These are phyloP conservation scores for Gryganskiella cystojenkinii DNA, from an alignment of 192 early-diverging fungal species.

Conservation along the genomic window DNA sequence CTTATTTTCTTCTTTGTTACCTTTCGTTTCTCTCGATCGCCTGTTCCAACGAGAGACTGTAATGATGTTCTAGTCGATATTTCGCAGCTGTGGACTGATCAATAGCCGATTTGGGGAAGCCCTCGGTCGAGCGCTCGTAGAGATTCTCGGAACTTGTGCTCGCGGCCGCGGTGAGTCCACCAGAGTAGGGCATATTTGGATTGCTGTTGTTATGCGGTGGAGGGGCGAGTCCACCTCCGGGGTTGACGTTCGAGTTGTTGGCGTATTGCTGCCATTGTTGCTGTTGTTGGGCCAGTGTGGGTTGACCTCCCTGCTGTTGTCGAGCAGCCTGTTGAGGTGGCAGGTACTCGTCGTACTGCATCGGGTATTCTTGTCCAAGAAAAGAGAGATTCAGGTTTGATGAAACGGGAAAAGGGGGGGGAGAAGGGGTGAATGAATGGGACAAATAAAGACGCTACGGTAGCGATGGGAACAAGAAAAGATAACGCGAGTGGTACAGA, in stretches of 20 bases:
- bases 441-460: too few species aligned
- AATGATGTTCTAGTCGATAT: conserved; percentile 92
- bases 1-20: conserved; percentile 20
- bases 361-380: neutral
- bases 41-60: conserved; percentile 88
- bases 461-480: too few species aligned
- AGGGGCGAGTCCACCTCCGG: conserved; percentile 1
- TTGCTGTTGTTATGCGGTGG: neutral
- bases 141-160: conserved; percentile 56
- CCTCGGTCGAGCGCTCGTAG: conserved; percentile 76
- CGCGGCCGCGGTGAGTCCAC: conserved; percentile 2
- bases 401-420: neutral
- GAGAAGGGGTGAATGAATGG: neutral
- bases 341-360: conserved; percentile 44
- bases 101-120: conserved; percentile 79
- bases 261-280: conserved; percentile 17
- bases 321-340: conserved; percentile 17
- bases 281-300: conserved; percentile 3
- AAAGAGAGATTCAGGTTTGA: neutral
- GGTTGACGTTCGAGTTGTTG: too few species aligned
- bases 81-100: conserved; percentile 93
- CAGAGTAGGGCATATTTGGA: conserved; percentile 11
- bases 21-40: conserved; percentile 87
- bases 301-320: conserved; percentile 16
- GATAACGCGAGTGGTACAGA: neutral